These are phyloP conservation scores for Lichtheimia ornata DNA, from an alignment of 371 early-diverging fungal species.

Conservation along the genomic window DNA sequence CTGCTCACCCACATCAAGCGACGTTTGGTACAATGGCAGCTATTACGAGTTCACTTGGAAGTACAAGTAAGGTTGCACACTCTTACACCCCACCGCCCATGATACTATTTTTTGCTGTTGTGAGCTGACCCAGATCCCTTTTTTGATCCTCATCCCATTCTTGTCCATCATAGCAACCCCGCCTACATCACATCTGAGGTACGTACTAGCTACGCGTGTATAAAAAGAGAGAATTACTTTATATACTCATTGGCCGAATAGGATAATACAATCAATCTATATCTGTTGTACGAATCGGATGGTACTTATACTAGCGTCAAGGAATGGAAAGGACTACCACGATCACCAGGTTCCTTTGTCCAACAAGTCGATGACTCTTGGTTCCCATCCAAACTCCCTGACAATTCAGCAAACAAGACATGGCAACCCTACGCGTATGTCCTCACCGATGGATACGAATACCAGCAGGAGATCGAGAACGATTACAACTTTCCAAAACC, in stretches of 20 bases:
- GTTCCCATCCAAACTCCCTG: slow-evolving; percentile 26
- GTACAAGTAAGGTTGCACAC: slow-evolving; percentile 34
- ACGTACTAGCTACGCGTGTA: slow-evolving; percentile 10
- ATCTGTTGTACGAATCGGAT: slow-evolving; percentile 24
- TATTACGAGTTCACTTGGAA: slow-evolving; percentile 47
- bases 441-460: slow-evolving; percentile 23
- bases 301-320: slow-evolving; percentile 21
- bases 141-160: slow-evolving; percentile 6
- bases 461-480: slow-evolving; percentile 27
- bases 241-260: background rate
- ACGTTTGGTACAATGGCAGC: slow-evolving; percentile 42
- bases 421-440: slow-evolving; percentile 36
- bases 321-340: slow-evolving; percentile 23
- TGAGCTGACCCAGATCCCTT: background rate
- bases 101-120: too few relatives aligned
- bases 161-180: slow-evolving; percentile 25
- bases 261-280: slow-evolving; percentile 27
- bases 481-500: slow-evolving; percentile 28
- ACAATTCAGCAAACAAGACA: slow-evolving; percentile 25
- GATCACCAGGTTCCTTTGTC: slow-evolving; percentile 27
- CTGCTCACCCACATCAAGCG: slow-evolving; percentile 29
- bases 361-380: slow-evolving; percentile 34
- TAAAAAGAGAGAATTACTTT: background rate
- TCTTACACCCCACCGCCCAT: too few relatives aligned
- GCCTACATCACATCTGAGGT: slow-evolving; percentile 19